These are phyloP conservation scores for Paecilomyces variotii DNA, from an alignment of 2,329 filamentous ascomycete genomes.

Conservation along the genomic window DNA sequence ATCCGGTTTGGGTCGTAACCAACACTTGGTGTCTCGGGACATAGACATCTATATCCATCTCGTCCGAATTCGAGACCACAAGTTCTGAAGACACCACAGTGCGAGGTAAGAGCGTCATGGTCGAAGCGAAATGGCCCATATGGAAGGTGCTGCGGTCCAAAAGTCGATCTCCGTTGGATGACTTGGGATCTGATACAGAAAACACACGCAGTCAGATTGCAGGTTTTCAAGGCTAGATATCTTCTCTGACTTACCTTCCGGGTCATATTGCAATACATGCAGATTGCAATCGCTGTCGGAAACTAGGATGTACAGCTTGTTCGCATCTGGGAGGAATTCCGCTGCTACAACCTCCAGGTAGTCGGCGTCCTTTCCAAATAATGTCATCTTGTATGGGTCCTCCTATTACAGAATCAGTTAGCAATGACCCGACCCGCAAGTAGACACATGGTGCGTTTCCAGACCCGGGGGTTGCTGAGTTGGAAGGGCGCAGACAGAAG, in stretches of 20 bases:
- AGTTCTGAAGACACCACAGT: constrained; percentile 43
- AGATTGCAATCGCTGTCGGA: constrained; percentile 79
- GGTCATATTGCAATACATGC: constrained; percentile 87
- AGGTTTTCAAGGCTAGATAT: background rate
- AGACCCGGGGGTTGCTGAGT: background rate
- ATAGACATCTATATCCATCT: constrained; percentile 30
- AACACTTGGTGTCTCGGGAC: constrained; percentile 50
- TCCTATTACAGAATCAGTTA: constrained; percentile 43
- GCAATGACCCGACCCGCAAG: background rate
- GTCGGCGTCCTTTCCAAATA: constrained; percentile 80
- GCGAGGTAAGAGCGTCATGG: constrained; percentile 67
- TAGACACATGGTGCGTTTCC: background rate
- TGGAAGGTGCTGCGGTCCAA: constrained; percentile 84
- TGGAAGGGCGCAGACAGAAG: too few species aligned
- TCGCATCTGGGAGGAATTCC: constrained; percentile 81
- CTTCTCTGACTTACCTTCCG: constrained; percentile 61
- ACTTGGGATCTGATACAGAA: constrained; percentile 67
- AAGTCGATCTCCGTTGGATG: constrained; percentile 77
- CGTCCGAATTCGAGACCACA: constrained; percentile 24
- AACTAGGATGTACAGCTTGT: constrained; percentile 72
- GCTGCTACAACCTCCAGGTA: constrained; percentile 70
- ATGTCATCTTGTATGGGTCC: constrained; percentile 89
- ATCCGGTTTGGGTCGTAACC: constrained; percentile 66
- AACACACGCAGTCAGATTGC: background rate
- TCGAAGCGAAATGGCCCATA: constrained; percentile 68